These are phyloP conservation scores for Carex myosuroides DNA, from an alignment of 176 grass and related monocot genomes.

Conservation along the genomic window DNA sequence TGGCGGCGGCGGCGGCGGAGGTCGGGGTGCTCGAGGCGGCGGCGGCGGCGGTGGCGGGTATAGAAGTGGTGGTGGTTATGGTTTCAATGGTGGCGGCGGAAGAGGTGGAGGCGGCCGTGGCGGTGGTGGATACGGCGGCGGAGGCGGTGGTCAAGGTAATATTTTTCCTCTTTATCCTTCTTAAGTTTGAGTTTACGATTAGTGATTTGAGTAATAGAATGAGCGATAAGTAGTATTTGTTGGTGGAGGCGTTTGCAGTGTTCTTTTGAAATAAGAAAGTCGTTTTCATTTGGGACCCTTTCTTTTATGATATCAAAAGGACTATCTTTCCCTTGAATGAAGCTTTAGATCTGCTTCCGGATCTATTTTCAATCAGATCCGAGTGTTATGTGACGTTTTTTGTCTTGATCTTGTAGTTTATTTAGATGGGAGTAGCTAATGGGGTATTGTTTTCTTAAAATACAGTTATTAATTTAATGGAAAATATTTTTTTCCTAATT, in stretches of 20 bases:
- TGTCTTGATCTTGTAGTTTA: not conserved
- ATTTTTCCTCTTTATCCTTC: not conserved
- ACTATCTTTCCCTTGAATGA: not conserved
- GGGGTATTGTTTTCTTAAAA: not conserved
- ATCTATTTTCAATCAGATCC: not conserved
- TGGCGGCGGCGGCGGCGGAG: constrained; percentile 19
- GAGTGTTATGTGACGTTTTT: not conserved
- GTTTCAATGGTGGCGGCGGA: constrained; percentile 21
- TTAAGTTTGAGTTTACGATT: not conserved
- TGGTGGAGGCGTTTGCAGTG: not conserved
- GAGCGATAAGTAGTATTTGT: not conserved
- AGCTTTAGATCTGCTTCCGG: not conserved
- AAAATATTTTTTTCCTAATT: not conserved
- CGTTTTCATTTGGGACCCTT: not conserved
- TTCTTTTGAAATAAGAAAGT: not conserved
- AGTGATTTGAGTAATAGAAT: not conserved
- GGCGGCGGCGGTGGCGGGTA: constrained; percentile 37
- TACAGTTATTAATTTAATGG: not conserved
- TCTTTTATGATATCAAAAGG: not conserved
- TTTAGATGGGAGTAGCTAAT: not conserved
- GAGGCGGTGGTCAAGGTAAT: constrained; percentile 28
- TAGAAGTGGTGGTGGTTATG: constrained; percentile 29
- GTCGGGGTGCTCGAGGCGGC: constrained; percentile 17
- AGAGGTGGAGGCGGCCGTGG: constrained; percentile 17
- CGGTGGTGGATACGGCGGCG: constrained; percentile 36